phyloP scores from a whole-genome alignment of 305 asterid species.

The Fraxinus latifolia region DNA sequence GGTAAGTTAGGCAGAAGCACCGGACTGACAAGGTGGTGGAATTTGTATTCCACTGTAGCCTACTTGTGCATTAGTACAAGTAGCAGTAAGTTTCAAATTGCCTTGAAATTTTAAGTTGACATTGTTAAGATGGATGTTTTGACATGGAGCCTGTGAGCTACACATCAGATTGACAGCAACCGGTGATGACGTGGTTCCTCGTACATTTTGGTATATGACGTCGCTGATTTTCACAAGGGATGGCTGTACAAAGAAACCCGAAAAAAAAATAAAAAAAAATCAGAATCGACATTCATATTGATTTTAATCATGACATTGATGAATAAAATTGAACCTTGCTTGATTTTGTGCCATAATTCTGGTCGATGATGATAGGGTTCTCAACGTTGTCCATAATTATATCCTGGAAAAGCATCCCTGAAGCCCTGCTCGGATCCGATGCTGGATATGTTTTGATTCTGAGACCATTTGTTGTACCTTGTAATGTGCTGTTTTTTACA shows the following conservation, averaged over 20 bases:
- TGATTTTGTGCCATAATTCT: conserved; percentile 40
- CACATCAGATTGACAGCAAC: conserved; percentile 40
- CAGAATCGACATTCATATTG: neutral
- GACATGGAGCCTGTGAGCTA: conserved; percentile 51
- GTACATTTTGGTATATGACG: conserved; percentile 49
- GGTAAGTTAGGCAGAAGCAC: conserved; percentile 16
- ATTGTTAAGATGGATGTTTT: conserved; percentile 36
- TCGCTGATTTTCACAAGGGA: conserved; percentile 54
- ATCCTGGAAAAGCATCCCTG: conserved; percentile 44
- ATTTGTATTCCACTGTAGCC: conserved; percentile 36
- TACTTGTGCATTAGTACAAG: conserved; percentile 43
- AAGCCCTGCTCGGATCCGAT: conserved; percentile 42
- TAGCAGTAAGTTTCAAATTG: conserved; percentile 21
- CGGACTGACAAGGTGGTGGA: conserved; percentile 43
- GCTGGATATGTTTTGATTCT: conserved; percentile 55
- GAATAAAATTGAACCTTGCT: conserved; percentile 27
- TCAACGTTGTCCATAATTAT: conserved; percentile 47
- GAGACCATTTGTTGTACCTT: conserved; percentile 54
- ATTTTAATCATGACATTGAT: neutral
- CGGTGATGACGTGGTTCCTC: conserved; percentile 46
- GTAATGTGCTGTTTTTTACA: conserved; percentile 50
- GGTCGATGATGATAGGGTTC: conserved; percentile 58
- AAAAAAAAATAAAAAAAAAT: neutral
- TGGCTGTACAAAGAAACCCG: conserved; percentile 34
- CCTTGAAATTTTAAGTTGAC: conserved; percentile 40